Base-by-base conservation (phyloP, 345 rosid genomes). In the Citrus mangshanensis region DNA sequence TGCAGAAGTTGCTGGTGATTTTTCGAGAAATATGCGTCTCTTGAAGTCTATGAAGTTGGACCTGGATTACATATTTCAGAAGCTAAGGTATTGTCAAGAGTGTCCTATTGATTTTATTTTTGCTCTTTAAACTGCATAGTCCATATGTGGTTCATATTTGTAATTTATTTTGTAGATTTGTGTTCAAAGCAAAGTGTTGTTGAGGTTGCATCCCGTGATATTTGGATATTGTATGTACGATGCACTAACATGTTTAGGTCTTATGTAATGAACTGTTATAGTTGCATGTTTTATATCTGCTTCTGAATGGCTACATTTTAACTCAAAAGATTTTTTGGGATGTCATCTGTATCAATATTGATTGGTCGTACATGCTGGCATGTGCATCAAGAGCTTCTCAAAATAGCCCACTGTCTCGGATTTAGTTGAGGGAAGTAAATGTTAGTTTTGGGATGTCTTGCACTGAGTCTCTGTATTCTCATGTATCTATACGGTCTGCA, bases 31-130 rank as follows among this genome's bases (percentile, higher is more conserved):
- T 80, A 91, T 95, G 0, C 95, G 89, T 46, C 79, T 89, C 68
- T 68, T 96, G 49, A 94, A 81, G 81, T 91, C 95, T 21, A 90
- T 94, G 92, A 96, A 96, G 82, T 74, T 92, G 0, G 97, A 94
- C 77, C 98, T 96, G 2, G 97, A 96, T 83, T 93, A 91, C 88
- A 87, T 96, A 65, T 96, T 96, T 82, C 94, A 84, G 77, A 94
- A 93, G 86, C 90, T 96, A 60, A 91, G 99, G 99, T 96, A 81
- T 46, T 22, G 19, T 34, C 6, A 4, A 4, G 32, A 3, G 4
- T 16, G 9, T 42, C 24, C 16, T n/a, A 28, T 38, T 68, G 73
- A n/a, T 16, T 10, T 72, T 42, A 59, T 40, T 74, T 59, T 42
- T 30, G 10, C 56, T 54, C 0, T 0, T 54, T 18, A 51, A 51